These are phyloP conservation scores for Aspergillus alliaceus DNA, from an alignment of 2,329 filamentous ascomycete genomes.

Conservation along the genomic window DNA sequence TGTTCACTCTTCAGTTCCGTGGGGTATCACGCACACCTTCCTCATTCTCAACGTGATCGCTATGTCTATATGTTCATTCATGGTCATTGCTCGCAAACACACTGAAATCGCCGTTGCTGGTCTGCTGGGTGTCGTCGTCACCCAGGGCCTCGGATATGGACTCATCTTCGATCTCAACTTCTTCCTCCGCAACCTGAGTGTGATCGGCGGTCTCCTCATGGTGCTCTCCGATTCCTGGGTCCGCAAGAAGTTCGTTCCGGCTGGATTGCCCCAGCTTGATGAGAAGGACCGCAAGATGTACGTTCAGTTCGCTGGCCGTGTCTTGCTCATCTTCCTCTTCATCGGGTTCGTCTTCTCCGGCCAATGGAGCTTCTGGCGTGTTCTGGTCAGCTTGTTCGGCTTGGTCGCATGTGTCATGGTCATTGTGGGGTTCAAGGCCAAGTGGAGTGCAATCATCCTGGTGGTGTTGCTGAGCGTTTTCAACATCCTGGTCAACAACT, in stretches of 20 bases:
- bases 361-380: constrained; percentile 85
- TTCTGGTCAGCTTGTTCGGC: constrained; percentile 80
- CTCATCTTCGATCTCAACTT: constrained; percentile 99
- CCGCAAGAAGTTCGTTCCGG: constrained; percentile 94
- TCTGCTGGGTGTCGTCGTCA: constrained; percentile 85
- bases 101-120: constrained; percentile 90
- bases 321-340: constrained; percentile 96
- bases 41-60: constrained; percentile 84
- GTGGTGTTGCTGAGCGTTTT: constrained; percentile 95
- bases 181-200: constrained; percentile 97
- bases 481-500: constrained; percentile 98
- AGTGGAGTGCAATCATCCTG: constrained; percentile 94
- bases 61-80: constrained; percentile 77
- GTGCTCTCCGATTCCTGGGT: constrained; percentile 98
- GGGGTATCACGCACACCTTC: constrained; percentile 87
- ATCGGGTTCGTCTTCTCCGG: constrained; percentile 95
- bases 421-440: constrained; percentile 98
- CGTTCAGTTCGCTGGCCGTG: constrained; percentile 94
- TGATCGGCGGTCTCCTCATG: constrained; percentile 96
- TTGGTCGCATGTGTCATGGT: constrained; percentile 96
- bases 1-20: constrained; percentile 64
- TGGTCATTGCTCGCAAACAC: constrained; percentile 90
- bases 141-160: constrained; percentile 93
- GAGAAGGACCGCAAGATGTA: constrained; percentile 99
- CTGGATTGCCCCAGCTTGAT: constrained; percentile 87